These are phyloP conservation scores for Penicillium griseofulvum DNA, from an alignment of 2,329 filamentous ascomycete species.

Conservation along the genomic window DNA sequence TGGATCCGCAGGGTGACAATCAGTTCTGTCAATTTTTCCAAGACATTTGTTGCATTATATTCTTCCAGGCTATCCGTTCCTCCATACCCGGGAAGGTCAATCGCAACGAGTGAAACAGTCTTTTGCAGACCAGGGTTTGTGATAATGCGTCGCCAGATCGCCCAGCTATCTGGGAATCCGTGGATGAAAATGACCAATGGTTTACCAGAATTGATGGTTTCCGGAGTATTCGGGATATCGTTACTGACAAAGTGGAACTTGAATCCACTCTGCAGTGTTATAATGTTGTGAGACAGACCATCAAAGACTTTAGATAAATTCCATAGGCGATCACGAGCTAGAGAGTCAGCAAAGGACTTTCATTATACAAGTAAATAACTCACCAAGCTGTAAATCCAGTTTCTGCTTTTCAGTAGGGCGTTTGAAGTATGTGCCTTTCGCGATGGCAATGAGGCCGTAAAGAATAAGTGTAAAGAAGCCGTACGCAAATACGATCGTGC, in stretches of 20 bases:
- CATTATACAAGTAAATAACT: slow-evolving; percentile 12
- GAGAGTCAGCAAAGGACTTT: not conserved
- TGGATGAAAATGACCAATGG: slow-evolving; percentile 56
- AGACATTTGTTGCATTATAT: slow-evolving; percentile 52
- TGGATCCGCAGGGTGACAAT: slow-evolving; percentile 50
- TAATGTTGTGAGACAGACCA: slow-evolving; percentile 52
- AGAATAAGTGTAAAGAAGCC: slow-evolving; percentile 37
- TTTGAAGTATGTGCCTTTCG: slow-evolving; percentile 38
- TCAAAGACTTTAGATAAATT: slow-evolving; percentile 49
- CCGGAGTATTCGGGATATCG: slow-evolving; percentile 24
- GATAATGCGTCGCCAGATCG: slow-evolving; percentile 54
- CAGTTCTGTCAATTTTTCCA: slow-evolving; percentile 55
- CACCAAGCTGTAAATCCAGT: slow-evolving; percentile 43
- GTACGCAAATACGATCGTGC: slow-evolving; percentile 27
- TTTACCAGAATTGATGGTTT: slow-evolving; percentile 21
- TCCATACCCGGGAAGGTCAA: slow-evolving; percentile 60
- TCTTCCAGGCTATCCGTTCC: slow-evolving; percentile 53
- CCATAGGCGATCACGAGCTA: slow-evolving; percentile 56
- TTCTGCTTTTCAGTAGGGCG: slow-evolving; percentile 39
- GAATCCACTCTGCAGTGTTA: slow-evolving; percentile 49
- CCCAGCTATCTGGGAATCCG: slow-evolving; percentile 60
- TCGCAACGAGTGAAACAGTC: slow-evolving; percentile 50
- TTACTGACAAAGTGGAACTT: slow-evolving; percentile 57
- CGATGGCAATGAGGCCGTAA: slow-evolving; percentile 32
- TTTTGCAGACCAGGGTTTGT: slow-evolving; percentile 38